phyloP scores from a whole-genome alignment of 164 flowering plant genomes.

The Kingdonia uniflora region DNA sequence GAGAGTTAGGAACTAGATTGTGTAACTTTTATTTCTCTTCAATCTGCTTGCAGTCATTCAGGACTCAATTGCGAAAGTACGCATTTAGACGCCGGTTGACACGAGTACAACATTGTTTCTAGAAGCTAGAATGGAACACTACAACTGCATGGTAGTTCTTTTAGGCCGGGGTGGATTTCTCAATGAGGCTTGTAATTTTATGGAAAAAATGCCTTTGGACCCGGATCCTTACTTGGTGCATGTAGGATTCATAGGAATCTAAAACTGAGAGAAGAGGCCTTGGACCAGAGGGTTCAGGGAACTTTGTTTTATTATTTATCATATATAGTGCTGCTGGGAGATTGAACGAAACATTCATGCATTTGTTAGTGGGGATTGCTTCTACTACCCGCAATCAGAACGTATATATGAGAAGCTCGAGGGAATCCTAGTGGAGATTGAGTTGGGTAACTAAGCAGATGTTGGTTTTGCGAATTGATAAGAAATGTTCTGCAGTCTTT shows the following conservation, averaged over 20 bases:
- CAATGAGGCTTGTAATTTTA: slow-evolving; percentile 37
- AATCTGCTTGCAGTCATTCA: slow-evolving; percentile 67
- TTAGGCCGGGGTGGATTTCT: slow-evolving; percentile 53
- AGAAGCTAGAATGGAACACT: slow-evolving; percentile 61
- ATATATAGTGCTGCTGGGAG: slow-evolving; percentile 42
- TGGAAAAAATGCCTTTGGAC: slow-evolving; percentile 40
- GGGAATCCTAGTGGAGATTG: slow-evolving; percentile 35
- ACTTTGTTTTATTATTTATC: slow-evolving; percentile 50
- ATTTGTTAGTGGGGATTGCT: slow-evolving; percentile 47
- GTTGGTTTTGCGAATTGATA: no score
- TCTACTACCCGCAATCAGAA: slow-evolving; percentile 30
- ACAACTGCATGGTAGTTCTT: slow-evolving; percentile 56
- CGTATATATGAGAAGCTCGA: slow-evolving; percentile 33
- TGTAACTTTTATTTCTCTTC: slow-evolving; percentile 43
- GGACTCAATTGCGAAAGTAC: slow-evolving; percentile 58
- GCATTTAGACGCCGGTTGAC: slow-evolving; percentile 34
- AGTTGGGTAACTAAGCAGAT: slow-evolving; percentile 36
- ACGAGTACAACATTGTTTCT: slow-evolving; percentile 30
- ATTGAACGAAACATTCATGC: slow-evolving; percentile 57
- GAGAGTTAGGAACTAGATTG: slow-evolving; percentile 34
- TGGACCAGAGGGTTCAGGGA: slow-evolving; percentile 51
- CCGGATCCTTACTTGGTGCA: slow-evolving; percentile 61
- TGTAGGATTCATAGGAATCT: slow-evolving; percentile 43
- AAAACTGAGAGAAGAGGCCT: slow-evolving; percentile 48
- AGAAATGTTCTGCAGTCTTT: no score